These are phyloP conservation scores for Berberis vulgaris DNA, from an alignment of 164 flowering plant genomes.

Conservation along the genomic window DNA sequence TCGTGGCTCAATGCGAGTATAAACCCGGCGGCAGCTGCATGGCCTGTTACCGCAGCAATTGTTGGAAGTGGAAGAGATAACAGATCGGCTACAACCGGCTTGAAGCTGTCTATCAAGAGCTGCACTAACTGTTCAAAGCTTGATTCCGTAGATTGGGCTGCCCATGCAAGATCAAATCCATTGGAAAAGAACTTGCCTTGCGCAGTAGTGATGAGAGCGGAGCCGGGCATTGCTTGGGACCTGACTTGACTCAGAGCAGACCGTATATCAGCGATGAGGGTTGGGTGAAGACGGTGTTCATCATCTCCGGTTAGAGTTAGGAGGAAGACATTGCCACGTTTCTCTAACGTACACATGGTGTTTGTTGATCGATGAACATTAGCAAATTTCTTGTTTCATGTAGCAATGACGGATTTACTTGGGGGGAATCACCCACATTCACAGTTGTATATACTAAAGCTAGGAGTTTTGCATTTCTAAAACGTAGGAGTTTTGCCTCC, in stretches of 20 bases:
- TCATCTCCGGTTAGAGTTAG: constrained; percentile 22
- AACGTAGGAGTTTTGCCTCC: too few species aligned
- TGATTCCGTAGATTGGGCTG: constrained; percentile 19
- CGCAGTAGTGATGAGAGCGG: constrained; percentile 64
- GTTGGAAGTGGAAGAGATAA: constrained; percentile 77
- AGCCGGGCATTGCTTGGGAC: constrained; percentile 32
- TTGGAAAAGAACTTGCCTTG: constrained; percentile 83
- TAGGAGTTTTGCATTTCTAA: too few species aligned
- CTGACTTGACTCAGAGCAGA: constrained; percentile 16
- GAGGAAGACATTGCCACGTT: constrained; percentile 27
- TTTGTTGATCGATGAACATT: background rate
- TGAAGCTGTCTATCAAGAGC: constrained; percentile 17
- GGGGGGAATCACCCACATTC: too few species aligned
- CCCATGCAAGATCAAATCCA: constrained; percentile 71
- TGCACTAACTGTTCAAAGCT: constrained; percentile 10
- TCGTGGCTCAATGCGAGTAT: constrained; percentile 66
- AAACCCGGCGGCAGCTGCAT: constrained; percentile 80
- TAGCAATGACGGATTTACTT: too few species aligned
- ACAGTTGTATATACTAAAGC: too few species aligned
- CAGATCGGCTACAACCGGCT: constrained; percentile 36
- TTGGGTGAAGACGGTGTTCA: constrained; percentile 27
- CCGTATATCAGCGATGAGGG: constrained; percentile 27
- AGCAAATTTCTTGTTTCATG: too few species aligned
- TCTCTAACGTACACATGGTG: constrained; percentile 27
- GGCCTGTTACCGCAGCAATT: constrained; percentile 77